Evolutionary conservation across 2,329 filamentous ascomycete species (phyloP), one percentile per base, ranked within the genome.

Genomic region (Botryotinia narcissicola): DNA sequence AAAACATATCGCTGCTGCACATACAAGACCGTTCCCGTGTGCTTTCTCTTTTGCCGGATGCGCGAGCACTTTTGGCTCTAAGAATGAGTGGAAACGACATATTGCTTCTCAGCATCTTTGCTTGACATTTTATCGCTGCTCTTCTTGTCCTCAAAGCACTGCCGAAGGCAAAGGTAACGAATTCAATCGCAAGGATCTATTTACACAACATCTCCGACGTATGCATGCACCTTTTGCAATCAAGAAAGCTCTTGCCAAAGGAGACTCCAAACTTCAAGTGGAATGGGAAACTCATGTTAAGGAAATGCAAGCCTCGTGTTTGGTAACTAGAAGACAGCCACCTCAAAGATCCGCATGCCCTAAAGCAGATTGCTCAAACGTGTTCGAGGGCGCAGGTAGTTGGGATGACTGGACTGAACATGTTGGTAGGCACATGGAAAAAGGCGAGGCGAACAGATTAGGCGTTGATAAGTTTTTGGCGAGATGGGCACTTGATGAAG

Each of bases 11-110:
- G 89, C 90, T 9, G 89, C 90, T 2, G 89, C 89, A 3, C 91
- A 92, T 75, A 92, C 90, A 0, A 87, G 90, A 32, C 90, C 91
- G 0, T 98, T 98, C 78, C 90, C 91, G 0, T 99, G 95, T 80
- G 93, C 93, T 4, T 95, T 98, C 80, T 90, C 91, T 0, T 91
- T 91, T 78, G 97, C 95, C 59, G 93, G 93, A 29, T 99, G 95
- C 81, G 84, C 83, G 0, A 94, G 93, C 77, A 93, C 90, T 0
- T 98, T 98, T 81, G 91, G 91, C 1, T 95, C 93, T 25, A 98
- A 98, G 83, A 98, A 98, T 80, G 95, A 98, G 82, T 99, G 95
- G 95, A 98, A 98, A 82, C 89, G 95, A 5, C 96, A 99, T 80
- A 93, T 98, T 80, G 88, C 90, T 25, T 97, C 94, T 0, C 94